These are phyloP conservation scores for Cucurbita moschata DNA, from an alignment of 306 rosid genomes.

Conservation along the genomic window DNA sequence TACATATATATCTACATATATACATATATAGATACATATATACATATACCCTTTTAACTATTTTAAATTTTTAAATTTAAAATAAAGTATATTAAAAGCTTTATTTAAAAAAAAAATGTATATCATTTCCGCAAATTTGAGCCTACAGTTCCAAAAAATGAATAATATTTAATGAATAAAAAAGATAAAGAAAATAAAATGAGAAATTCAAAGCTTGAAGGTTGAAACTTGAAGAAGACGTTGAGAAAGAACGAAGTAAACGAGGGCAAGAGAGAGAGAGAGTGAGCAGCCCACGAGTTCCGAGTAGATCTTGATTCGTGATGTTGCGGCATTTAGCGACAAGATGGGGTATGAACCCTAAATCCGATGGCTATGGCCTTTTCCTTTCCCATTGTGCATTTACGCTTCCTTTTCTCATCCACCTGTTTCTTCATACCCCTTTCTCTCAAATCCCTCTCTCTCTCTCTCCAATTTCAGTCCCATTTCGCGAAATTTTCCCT, in stretches of 20 bases:
- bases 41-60: too few relatives aligned
- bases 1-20: too few relatives aligned
- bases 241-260: neutral
- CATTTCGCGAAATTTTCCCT: neutral
- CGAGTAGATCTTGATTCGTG: neutral
- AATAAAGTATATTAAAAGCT: too few relatives aligned
- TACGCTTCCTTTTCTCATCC: constrained; percentile 12
- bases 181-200: too few relatives aligned
- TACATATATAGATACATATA: too few relatives aligned
- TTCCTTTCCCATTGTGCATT: neutral
- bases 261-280: neutral
- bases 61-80: too few relatives aligned
- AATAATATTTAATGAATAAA: too few relatives aligned
- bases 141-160: too few relatives aligned
- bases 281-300: neutral
- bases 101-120: too few relatives aligned
- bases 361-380: constrained; percentile 23
- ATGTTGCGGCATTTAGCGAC: constrained; percentile 12
- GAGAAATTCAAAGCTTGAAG: too few relatives aligned
- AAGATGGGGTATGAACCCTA: constrained; percentile 3
- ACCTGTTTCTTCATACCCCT: neutral
- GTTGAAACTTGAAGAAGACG: neutral
- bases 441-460: neutral
- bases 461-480: neutral
- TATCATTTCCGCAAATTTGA: too few relatives aligned